Evolutionary conservation across 2,329 filamentous ascomycete genomes (phyloP).

Genomic region (Eutypella sp.): DNA sequence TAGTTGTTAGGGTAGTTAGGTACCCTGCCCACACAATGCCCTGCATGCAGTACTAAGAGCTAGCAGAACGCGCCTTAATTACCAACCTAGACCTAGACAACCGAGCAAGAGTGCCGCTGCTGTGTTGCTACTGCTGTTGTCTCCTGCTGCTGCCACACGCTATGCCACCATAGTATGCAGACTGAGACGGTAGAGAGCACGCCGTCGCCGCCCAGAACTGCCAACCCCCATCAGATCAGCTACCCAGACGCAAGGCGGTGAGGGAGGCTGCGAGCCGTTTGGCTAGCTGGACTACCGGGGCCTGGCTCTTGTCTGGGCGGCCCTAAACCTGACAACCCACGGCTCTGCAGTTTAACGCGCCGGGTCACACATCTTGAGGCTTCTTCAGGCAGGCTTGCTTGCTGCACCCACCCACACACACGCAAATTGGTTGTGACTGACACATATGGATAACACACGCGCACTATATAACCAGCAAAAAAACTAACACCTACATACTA

Average conservation of each 20-base stretch:
- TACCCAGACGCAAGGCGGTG: slow-evolving; percentile 31
- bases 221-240: slow-evolving; percentile 16
- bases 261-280: slow-evolving; percentile 32
- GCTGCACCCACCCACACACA: slow-evolving; percentile 2
- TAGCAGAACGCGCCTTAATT: slow-evolving; percentile 17
- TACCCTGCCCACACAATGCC: slow-evolving; percentile 5
- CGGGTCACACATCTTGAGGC: slow-evolving; percentile 9
- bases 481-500: background rate
- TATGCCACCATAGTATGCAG: no score
- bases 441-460: background rate
- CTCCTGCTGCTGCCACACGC: no score
- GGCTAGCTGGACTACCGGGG: slow-evolving; percentile 13
- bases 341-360: slow-evolving; percentile 12
- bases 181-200: no score
- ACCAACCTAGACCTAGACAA: slow-evolving; percentile 18
- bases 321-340: slow-evolving; percentile 23
- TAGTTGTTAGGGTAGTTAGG: no score
- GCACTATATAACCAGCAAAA: background rate
- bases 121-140: no score
- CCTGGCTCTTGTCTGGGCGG: slow-evolving; percentile 18
- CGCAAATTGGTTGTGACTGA: background rate
- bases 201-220: no score
- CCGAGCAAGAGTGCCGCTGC: no score
- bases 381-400: no score
- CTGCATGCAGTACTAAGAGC: slow-evolving; percentile 21